Conservation (phyloP, 208 protist species). For the Trichomonas tenax region DNA sequence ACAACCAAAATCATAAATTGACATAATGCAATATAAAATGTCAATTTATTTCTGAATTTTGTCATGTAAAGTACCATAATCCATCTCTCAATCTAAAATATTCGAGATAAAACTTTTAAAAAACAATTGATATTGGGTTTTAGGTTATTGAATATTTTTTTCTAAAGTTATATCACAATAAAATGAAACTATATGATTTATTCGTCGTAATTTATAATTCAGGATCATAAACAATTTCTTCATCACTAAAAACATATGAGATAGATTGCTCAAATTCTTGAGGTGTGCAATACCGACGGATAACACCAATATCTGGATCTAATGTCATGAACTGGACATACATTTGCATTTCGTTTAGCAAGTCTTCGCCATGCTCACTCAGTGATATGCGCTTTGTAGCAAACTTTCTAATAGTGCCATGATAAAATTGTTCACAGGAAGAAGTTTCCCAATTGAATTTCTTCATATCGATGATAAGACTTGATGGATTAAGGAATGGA, state of each 20-base stretch:
- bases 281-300: not conserved
- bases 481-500: not conserved
- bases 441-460: not conserved
- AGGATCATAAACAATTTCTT: not conserved
- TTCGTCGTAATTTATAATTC: not conserved
- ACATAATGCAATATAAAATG: too few species aligned
- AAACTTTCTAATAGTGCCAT: not conserved
- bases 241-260: not conserved
- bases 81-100: too few species aligned
- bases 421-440: not conserved
- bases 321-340: not conserved
- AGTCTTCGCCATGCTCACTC: not conserved
- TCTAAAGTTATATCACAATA: too few species aligned
- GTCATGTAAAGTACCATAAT: too few species aligned
- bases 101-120: too few species aligned
- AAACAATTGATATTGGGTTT: too few species aligned
- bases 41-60: too few species aligned
- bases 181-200: too few species aligned
- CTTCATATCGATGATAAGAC: not conserved
- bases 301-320: not conserved
- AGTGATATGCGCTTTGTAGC: not conserved
- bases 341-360: not conserved
- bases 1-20: too few species aligned
- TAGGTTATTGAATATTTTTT: too few species aligned
- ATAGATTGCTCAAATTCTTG: not conserved